Conservation (phyloP, 306 rosid species). For the Quercus parvula region DNA sequence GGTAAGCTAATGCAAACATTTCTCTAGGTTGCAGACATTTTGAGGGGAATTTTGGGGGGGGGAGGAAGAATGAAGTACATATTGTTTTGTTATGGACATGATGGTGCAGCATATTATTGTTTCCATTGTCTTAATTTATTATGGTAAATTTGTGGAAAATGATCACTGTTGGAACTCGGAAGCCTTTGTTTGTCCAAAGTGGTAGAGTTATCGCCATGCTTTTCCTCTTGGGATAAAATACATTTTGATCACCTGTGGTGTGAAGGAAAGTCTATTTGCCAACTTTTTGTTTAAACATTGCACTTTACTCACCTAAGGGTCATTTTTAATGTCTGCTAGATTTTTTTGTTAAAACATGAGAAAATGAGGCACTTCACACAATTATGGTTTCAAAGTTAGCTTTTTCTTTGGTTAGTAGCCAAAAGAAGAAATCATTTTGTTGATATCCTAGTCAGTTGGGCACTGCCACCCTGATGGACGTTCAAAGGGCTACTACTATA, state of each 20-base stretch:
- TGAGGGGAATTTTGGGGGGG: background rate
- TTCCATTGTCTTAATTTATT: background rate
- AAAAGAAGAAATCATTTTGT: background rate
- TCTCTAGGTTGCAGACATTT: background rate
- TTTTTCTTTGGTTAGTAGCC: background rate
- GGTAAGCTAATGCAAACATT: slow-evolving; percentile 33
- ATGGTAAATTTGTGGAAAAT: background rate
- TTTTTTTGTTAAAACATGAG: too few species aligned
- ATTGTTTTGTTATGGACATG: background rate
- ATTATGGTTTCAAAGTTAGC: background rate
- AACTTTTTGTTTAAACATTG: too few species aligned
- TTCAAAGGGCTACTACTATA: background rate
- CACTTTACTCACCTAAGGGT: too few species aligned
- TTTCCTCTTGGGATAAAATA: background rate
- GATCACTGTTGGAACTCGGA: background rate
- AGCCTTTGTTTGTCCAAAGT: background rate
- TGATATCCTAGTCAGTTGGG: background rate
- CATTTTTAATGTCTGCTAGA: too few species aligned
- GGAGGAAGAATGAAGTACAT: too few species aligned
- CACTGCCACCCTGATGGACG: background rate
- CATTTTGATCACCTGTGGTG: too few species aligned
- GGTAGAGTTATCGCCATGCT: background rate
- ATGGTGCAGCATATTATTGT: background rate
- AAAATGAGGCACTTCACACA: too few species aligned
- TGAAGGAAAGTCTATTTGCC: too few species aligned